Base-by-base conservation (phyloP, 441 rosid species). In the Flueggea neowawraea region DNA sequence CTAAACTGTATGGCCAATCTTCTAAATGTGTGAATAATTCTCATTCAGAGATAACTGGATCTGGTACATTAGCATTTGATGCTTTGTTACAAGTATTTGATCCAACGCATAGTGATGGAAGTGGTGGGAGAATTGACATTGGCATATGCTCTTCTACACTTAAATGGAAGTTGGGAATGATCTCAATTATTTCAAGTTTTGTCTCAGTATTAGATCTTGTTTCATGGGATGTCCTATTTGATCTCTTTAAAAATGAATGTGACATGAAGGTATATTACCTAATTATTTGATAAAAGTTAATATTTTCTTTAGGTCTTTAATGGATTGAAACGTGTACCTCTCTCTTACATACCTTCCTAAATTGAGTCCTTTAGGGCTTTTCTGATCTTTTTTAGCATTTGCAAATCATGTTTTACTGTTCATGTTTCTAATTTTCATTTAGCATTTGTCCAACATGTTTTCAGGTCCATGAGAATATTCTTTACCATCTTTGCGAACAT, bases 161-260 rank as follows among this genome's bases (percentile, higher is more conserved):
- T 57, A 79, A 76, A 69, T 90, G 98, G 97, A 95, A 91, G 87
- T 60, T 85, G 85, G 88, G 87, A 55, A 85, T 95, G 87, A 61
- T 91, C 52, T 79, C 91, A 56, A 80, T 89, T 16, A 82, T 91
- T 64, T 86, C 96, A 73, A 71, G 80, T 73, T 88, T 89, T 77
- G 82, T 80, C 80, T 70, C 84, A 2, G 83, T 85, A 51, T 76
- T 76, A 62, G 87, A 69, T 64, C 66, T 36, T 71, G 57, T 73
- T 58, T 76, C 96, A 4, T 91, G 97, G 98, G 91, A 91, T 75
- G 67, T 82, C 64, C 79, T 91, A 16, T 86, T 73, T 68, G 88
- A 80, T 45, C 70, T 91, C 54, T 63, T 84, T 80, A 80, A 67
- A 59, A 85, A 80, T 65, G 99, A 95, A 75, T 54, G 68, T 63